Evolutionary conservation across 352 stramenopile species (phyloP), one percentile per base, ranked within the genome.

Genomic region (Pythium utonaiense): DNA sequence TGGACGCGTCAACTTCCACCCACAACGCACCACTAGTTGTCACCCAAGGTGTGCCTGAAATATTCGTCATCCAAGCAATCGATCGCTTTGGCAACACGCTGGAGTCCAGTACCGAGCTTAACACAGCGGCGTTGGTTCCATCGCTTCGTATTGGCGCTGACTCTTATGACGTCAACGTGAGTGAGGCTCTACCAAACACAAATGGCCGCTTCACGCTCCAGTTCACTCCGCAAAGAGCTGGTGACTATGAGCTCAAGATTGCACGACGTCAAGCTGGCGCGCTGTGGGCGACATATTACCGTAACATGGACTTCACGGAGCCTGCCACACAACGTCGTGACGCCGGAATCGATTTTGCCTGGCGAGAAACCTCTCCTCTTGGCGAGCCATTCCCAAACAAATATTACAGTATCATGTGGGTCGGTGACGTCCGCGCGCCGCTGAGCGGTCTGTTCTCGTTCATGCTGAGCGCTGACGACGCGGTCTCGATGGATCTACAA

Each of bases 41-140:
- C 0, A 91, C 81, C 0, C 85, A 94, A 80, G 80, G 94, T 65
- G 19, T 70, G 80, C 2, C 44, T 60, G 21, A 85, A 91, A 63
- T 56, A 28, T 98, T 98, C 66, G 75, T 68, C 10, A 69, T 99
- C 3, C 86, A 98, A 59, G 74, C 87, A 14, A 85, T 94, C 30
- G 96, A 98, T 67, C 66, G 71, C 3, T 98, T 98, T 61, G 78
- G 83, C 6, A 99, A 99, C 68, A 69, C 75, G 30, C 73, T 98
- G 9, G 84, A 96, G 27, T 87, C 69, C 0, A 91, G 73, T 30
- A 91, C 81, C 1, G 83, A 92, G 44, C 49, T 95, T 10, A 56
- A 66, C 16, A 63, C 60, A 5, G 31, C 69, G 0, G 84, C 65
- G 0, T 92, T 97, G 53, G 56, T 93, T 5, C 65, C 89, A 4